phyloP scores from a whole-genome alignment of 345 rosid species.

The Melastoma malabathricum region DNA sequence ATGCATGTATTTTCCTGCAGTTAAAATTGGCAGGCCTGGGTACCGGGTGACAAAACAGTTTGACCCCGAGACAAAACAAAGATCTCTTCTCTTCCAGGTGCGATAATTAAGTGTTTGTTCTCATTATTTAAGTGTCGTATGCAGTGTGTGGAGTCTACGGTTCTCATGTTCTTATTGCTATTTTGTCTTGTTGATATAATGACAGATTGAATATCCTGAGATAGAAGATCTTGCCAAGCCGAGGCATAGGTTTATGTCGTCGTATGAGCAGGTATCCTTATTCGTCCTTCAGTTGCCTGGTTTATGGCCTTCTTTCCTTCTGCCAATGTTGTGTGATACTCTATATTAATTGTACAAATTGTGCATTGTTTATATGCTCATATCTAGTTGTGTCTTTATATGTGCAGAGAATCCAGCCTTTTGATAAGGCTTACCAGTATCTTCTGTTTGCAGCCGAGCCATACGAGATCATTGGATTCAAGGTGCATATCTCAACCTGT shows the following conservation, averaged over 20 bases:
- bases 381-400: conserved; percentile 1
- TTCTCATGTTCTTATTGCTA: background rate
- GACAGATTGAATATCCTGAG: conserved; percentile 94
- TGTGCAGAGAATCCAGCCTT: conserved; percentile 67
- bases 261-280: conserved; percentile 70
- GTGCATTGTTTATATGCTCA: too few species aligned
- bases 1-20: conserved; percentile 21
- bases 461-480: conserved; percentile 90
- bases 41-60: conserved; percentile 90
- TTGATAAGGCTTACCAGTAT: conserved; percentile 83
- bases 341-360: too few species aligned
- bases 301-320: background rate
- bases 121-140: too few species aligned
- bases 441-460: conserved; percentile 96
- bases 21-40: conserved; percentile 96
- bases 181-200: background rate
- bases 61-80: conserved; percentile 84
- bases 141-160: background rate
- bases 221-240: conserved; percentile 85
- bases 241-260: conserved; percentile 90
- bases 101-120: too few species aligned
- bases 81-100: conserved; percentile 94
- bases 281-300: background rate
- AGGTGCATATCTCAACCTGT: conserved; percentile 26
- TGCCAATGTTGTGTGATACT: too few species aligned